Conservation (phyloP, 2,329 filamentous ascomycete genomes). For the Exophiala oligosperma region DNA sequence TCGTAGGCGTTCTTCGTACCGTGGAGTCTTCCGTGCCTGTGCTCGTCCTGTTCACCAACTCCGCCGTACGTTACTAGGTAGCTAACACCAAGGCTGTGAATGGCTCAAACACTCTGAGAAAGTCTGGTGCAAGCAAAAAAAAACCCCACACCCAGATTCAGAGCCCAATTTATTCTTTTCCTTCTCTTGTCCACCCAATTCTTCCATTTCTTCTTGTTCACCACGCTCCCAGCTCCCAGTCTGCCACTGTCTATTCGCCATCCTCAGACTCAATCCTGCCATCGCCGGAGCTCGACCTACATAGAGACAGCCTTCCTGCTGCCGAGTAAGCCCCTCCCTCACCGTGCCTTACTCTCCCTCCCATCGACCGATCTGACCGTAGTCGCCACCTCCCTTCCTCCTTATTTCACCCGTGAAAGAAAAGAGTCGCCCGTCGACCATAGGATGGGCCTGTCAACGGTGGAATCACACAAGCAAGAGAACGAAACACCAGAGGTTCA, state of each 20-base stretch:
- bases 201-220: constrained; percentile 14
- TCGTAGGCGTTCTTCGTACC: too few relatives aligned
- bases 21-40: too few relatives aligned
- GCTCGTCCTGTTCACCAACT: neutral
- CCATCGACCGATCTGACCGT: neutral
- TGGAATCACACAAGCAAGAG: constrained; percentile 48
- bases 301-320: constrained; percentile 25
- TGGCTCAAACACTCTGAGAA: neutral
- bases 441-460: constrained; percentile 52
- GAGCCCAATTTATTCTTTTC: constrained; percentile 24
- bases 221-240: constrained; percentile 12
- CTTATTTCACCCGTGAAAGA: neutral
- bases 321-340: neutral
- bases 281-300: constrained; percentile 13
- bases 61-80: neutral
- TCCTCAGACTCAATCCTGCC: constrained; percentile 5
- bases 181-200: constrained; percentile 14
- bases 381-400: constrained; percentile 10
- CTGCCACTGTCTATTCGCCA: constrained; percentile 1
- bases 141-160: constrained; percentile 17
- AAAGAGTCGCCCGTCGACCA: constrained; percentile 25
- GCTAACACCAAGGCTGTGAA: neutral
- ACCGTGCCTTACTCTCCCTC: neutral
- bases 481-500: constrained; percentile 47
- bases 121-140: neutral